Base-by-base conservation (phyloP, 352 stramenopile genomes). In the Pythium dissimile region DNA sequence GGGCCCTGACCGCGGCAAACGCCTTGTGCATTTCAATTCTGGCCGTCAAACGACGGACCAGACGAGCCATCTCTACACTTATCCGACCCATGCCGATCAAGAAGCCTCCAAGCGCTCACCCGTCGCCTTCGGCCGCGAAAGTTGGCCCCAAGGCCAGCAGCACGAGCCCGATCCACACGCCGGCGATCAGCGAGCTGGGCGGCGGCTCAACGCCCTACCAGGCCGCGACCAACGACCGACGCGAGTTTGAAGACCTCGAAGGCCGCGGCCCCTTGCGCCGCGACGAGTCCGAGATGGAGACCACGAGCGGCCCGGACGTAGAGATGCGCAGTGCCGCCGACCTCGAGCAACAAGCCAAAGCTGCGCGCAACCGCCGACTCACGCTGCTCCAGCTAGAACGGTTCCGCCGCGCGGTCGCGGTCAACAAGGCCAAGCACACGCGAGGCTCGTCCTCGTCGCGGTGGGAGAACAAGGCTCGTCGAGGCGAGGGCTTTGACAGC, bases 321-420 rank as follows among this genome's bases (percentile, higher is more conserved):
- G 59, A 66, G 51, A 66, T 66, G 59, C 59, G 59, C 11, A 59
- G 39, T 30, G 59, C 30, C 9, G 38, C 53, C n/a, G 51, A 53
- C 42, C 42, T 57, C 37, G 34, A 49, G 23, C 26, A 43, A 31
- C 47, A 35, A 16, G 28, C 58, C 18, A 51, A 54, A 15, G 20
- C 23, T 11, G 64, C 48, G 30, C 52, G 55, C 21, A 66, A 75
- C 41, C 54, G 51, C 7, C 56, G 65, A 9, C 53, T 76, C 35
- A 66, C 62, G 10, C n/a, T 76, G 24, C 42, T 47, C 23, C 69
- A 76, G 47, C 58, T 73, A 11, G 69, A 76, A 44, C 56, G 69
- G 4, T 76, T 76, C 43, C 55, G 62, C 7, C 52, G 56, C n/a
- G 68, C 64, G 16, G 66, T 75, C 54, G 64, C 61, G 7, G 54